Percentiles rank a stretch among this genome's conserved stretches.
phyloP scores from a whole-genome alignment of 768 basidiomycete species.

The Russula vinacea region DNA sequence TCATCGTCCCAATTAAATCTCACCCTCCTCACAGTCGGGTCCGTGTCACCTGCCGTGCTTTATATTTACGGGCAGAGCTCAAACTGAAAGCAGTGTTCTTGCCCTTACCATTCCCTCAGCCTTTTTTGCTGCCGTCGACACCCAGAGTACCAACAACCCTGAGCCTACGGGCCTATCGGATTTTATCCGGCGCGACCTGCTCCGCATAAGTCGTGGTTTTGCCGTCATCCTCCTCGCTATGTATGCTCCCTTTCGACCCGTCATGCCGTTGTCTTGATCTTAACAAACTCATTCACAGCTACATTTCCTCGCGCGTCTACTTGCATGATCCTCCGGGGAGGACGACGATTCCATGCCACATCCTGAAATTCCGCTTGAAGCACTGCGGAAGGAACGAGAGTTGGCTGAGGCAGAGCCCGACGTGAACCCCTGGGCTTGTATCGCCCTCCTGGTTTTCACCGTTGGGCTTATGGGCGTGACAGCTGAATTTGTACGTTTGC shows the following conservation, averaged over 20 bases:
- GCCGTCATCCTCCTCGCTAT: slow-evolving; percentile 59
- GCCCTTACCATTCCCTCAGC: slow-evolving; percentile 62
- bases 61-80: not conserved
- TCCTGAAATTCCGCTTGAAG: slow-evolving; percentile 40
- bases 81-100: slow-evolving; percentile 47
- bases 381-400: slow-evolving; percentile 38
- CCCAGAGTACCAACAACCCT: slow-evolving; percentile 35
- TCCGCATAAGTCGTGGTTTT: slow-evolving; percentile 63
- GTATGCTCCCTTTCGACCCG: slow-evolving; percentile 38
- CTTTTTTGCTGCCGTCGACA: slow-evolving; percentile 59
- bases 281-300: slow-evolving; percentile 40
- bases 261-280: not conserved
- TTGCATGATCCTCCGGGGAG: slow-evolving; percentile 67
- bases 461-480: slow-evolving; percentile 65
- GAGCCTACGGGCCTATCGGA: slow-evolving; percentile 42
- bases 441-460: slow-evolving; percentile 49
- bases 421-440: slow-evolving; percentile 61
- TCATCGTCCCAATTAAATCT: slow-evolving; percentile 64
- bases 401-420: slow-evolving; percentile 50
- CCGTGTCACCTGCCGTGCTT: slow-evolving; percentile 27
- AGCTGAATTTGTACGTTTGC: slow-evolving; percentile 58
- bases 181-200: slow-evolving; percentile 44
- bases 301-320: slow-evolving; percentile 64
- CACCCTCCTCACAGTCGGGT: slow-evolving; percentile 66
- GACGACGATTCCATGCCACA: slow-evolving; percentile 44